Percentiles rank a stretch among this genome's conserved stretches.
Evolutionary conservation across 2,329 filamentous ascomycete species (phyloP).

Genomic region (Fusarium solani-melongenae): DNA sequence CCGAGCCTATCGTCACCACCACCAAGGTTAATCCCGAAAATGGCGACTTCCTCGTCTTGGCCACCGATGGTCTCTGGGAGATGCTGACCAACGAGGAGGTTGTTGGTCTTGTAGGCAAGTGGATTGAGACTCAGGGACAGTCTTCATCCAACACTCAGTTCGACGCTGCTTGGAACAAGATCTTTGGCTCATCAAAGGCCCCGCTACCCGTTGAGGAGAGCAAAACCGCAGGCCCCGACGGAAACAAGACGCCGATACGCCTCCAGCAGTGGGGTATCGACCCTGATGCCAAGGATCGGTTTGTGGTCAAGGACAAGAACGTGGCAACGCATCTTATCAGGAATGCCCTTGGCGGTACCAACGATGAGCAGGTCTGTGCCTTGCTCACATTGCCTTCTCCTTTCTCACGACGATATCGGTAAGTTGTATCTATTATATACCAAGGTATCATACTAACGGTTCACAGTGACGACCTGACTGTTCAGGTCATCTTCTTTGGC

Average conservation of each 20-base stretch:
- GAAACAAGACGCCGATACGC: slow-evolving; percentile 88
- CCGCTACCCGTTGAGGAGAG: slow-evolving; percentile 81
- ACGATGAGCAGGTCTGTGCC: slow-evolving; percentile 93
- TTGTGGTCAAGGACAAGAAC: slow-evolving; percentile 94
- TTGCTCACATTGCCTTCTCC: slow-evolving; percentile 91
- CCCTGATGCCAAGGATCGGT: slow-evolving; percentile 79
- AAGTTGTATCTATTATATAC: slow-evolving; percentile 25
- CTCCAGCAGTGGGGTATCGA: slow-evolving; percentile 91
- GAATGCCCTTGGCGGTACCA: slow-evolving; percentile 93
- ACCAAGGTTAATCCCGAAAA: slow-evolving; percentile 90
- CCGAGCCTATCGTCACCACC: slow-evolving; percentile 93
- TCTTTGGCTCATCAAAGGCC: slow-evolving; percentile 63
- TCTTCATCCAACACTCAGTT: slow-evolving; percentile 71
- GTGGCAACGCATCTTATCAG: slow-evolving; percentile 94
- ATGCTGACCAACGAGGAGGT: slow-evolving; percentile 99
- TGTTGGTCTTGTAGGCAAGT: slow-evolving; percentile 94
- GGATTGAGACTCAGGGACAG: slow-evolving; percentile 83
- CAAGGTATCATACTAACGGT: neutral
- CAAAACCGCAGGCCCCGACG: slow-evolving; percentile 62
- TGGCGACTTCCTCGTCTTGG: slow-evolving; percentile 95
- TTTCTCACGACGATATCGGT: slow-evolving; percentile 92
- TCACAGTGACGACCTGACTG: slow-evolving; percentile 88
- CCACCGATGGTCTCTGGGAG: slow-evolving; percentile 97
- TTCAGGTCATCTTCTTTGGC: slow-evolving; percentile 99
- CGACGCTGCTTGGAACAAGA: slow-evolving; percentile 73